phyloP scores from a whole-genome alignment of 2,329 filamentous ascomycete species.

The Nannizziopsis barbatae region DNA sequence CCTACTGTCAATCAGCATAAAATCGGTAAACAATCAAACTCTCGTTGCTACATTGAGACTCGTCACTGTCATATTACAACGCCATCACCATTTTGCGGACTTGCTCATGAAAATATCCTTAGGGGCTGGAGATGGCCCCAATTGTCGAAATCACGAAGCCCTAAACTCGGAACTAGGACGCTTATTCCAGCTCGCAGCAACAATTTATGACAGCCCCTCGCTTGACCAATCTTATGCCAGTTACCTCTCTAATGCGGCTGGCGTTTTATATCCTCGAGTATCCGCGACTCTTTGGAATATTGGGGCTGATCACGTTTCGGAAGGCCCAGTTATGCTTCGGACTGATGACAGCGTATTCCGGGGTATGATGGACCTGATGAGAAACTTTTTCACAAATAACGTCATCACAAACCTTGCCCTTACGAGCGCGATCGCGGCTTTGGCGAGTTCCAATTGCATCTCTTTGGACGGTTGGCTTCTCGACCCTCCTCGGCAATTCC shows the following conservation, averaged over 20 bases:
- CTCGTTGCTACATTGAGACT: conserved; percentile 81
- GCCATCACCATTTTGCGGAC: conserved; percentile 75
- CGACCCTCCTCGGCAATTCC: conserved; percentile 55
- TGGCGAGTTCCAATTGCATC: conserved; percentile 76
- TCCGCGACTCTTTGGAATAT: conserved; percentile 43
- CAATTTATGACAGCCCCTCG: conserved; percentile 29
- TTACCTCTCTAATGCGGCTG: conserved; percentile 43
- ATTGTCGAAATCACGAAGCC: conserved; percentile 28
- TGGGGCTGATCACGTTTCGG: conserved; percentile 24
- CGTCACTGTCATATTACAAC: conserved; percentile 70
- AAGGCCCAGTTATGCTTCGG: conserved; percentile 54
- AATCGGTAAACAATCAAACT: conserved; percentile 76
- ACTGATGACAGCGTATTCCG: conserved; percentile 50
- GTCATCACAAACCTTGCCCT: conserved; percentile 83
- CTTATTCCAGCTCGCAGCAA: conserved; percentile 29
- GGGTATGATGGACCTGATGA: conserved; percentile 49
- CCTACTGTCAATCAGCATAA: conserved; percentile 71
- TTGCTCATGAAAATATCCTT: conserved; percentile 49
- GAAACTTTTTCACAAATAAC: conserved; percentile 77
- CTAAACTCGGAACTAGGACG: conserved; percentile 33
- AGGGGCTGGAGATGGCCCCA: conserved; percentile 8
- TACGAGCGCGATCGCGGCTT: conserved; percentile 69
- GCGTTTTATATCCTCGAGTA: conserved; percentile 34
- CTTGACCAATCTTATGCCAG: conserved; percentile 35
- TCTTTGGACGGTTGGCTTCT: conserved; percentile 84